Percentiles rank a stretch among this genome's conserved stretches.
Evolutionary conservation across 2,329 filamentous ascomycete genomes (phyloP).

Genomic region (Tolypocladium ovalisporum): DNA sequence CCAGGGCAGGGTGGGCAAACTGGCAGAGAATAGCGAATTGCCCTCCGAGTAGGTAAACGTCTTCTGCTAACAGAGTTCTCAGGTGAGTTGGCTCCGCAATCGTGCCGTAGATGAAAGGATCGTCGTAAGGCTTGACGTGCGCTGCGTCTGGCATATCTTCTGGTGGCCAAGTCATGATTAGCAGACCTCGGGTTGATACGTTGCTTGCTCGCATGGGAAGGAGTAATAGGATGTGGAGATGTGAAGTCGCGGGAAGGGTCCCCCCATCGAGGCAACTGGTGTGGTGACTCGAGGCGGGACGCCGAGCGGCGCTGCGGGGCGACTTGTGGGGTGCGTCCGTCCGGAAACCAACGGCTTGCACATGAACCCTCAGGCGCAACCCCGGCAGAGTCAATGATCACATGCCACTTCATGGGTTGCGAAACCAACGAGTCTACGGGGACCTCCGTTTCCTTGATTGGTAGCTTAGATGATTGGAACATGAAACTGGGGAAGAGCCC

Average conservation of each 20-base stretch:
- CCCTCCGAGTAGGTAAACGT: constrained; percentile 11
- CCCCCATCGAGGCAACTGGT: neutral
- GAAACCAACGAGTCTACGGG: too few relatives aligned
- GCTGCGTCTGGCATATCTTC: neutral
- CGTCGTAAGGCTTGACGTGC: neutral
- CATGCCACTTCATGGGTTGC: neutral
- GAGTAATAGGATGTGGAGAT: too few relatives aligned
- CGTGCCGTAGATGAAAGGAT: constrained; percentile 9
- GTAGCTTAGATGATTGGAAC: neutral
- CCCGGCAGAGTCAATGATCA: neutral
- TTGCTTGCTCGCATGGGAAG: too few relatives aligned
- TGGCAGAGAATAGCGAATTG: constrained; percentile 25
- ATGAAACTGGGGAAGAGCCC: too few relatives aligned
- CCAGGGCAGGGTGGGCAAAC: constrained; percentile 26
- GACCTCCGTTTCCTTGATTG: too few relatives aligned
- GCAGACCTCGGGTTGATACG: too few relatives aligned
- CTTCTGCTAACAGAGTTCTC: constrained; percentile 6
- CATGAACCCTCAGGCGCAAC: neutral
- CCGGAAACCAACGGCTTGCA: too few relatives aligned
- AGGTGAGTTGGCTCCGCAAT: constrained; percentile 10
- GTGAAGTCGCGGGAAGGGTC: neutral
- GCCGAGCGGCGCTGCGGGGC: neutral
- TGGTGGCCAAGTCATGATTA: neutral
- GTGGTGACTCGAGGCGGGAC: neutral
- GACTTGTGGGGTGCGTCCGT: neutral